Conservation (phyloP, 2,329 filamentous ascomycete species). For the Aspergillus vadensis region DNA sequence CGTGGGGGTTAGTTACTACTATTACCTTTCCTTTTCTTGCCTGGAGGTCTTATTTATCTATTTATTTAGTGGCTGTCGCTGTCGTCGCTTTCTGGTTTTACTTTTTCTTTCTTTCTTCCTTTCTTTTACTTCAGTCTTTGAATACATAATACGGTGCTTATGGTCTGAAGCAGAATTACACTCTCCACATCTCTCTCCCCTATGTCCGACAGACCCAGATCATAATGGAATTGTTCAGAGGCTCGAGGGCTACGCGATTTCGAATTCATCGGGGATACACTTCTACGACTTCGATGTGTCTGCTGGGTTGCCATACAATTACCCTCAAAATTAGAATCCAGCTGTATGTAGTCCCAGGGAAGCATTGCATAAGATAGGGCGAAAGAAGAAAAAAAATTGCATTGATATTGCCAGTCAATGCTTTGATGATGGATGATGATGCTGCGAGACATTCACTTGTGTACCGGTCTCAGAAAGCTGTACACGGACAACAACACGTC, state of each 20-base stretch:
- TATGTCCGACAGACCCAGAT: neutral
- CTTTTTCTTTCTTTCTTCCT: neutral
- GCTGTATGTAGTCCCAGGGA: neutral
- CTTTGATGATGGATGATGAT: conserved; percentile 5
- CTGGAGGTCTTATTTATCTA: neutral
- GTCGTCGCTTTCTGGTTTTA: neutral
- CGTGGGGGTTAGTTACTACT: neutral
- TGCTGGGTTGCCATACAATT: no score
- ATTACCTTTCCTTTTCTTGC: no score
- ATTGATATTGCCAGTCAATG: conserved; percentile 16
- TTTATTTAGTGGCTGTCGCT: neutral
- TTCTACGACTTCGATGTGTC: neutral
- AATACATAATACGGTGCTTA: no score
- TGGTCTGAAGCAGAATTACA: no score
- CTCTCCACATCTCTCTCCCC: no score
- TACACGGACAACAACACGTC: conserved; percentile 11
- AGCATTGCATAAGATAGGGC: neutral
- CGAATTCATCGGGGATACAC: no score
- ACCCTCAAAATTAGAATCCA: neutral
- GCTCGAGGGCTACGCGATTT: no score
- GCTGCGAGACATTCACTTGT: conserved; percentile 14
- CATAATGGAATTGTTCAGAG: no score
- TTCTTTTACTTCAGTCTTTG: neutral
- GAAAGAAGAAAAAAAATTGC: neutral
- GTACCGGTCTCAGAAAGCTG: conserved; percentile 20